Base-by-base conservation (phyloP, 1,284 basidiomycete genomes). In the Cryptococcus sp. region DNA sequence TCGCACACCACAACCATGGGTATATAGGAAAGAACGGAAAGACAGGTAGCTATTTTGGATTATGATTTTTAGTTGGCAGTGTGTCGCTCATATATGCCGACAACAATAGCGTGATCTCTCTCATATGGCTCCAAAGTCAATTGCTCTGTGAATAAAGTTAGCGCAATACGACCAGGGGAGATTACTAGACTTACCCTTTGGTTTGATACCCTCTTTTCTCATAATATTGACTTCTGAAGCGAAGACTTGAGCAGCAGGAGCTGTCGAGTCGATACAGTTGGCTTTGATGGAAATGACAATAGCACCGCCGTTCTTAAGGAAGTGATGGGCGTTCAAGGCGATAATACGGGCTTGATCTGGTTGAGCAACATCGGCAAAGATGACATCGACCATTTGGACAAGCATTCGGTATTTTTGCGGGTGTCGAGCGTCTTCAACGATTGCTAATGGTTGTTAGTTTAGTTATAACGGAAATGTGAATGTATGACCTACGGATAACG, bases 251-350 rank as follows among this genome's bases (percentile, higher is more conserved):
- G 93, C 91, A 14, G 95, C 87, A 2, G 89, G 85, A 4, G 84
- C 85, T 33, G 94, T 97, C 52, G 92, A 98, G 79, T 99, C 96
- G 78, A 99, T 90, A 83, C 95, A 99, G 74, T 90, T 94, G 49
- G 96, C 96, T 82, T 99, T 99, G 85, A 99, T 97, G 57, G 94
- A 98, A 70, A 99, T 94, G 68, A 99, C 85, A 64, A 86, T 83
- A 70, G 96, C 90, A 4, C 96, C 95, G 45, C 84, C 85, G 77
- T 96, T 88, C 80, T 96, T 97, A 63, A 99, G 83, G 86, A 98
- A 99, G 76, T 88, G 87, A 69, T 97, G 88, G 1, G 95, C 90
- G 79, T 98, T 98, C 75, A 88, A 83, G 45, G 85, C 84, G 58
- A 98, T 90, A 70, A 96, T 95, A 80, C 90, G 89, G 2, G 94